phyloP scores from a whole-genome alignment of 2,329 filamentous ascomycete species.

The Pseudogymnoascus sp. region DNA sequence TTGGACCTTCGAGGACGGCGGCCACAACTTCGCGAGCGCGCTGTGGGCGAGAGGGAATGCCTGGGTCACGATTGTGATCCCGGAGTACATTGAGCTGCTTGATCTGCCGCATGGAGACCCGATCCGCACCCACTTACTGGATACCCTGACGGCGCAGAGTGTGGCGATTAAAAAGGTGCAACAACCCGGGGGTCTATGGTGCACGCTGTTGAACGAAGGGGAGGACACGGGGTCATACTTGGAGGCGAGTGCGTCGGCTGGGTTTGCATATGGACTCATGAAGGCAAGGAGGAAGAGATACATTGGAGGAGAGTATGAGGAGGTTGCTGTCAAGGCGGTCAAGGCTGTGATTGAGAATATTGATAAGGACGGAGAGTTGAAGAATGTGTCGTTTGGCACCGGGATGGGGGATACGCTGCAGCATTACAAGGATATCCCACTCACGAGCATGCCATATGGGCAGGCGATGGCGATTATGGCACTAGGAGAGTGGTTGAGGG shows the following conservation, averaged over 20 bases:
- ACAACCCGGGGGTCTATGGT: slow-evolving; percentile 58
- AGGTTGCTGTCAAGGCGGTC: slow-evolving; percentile 57
- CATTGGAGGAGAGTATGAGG: slow-evolving; percentile 53
- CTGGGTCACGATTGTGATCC: slow-evolving; percentile 79
- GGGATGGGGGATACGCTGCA: slow-evolving; percentile 67
- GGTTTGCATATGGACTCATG: slow-evolving; percentile 73
- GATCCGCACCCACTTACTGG: slow-evolving; percentile 46
- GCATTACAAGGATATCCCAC: slow-evolving; percentile 69
- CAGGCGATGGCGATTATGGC: slow-evolving; percentile 83
- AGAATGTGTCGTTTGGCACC: slow-evolving; percentile 71
- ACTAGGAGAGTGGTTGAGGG: slow-evolving; percentile 63
- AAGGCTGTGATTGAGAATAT: slow-evolving; percentile 61
- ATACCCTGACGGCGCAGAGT: slow-evolving; percentile 62
- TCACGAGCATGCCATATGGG: slow-evolving; percentile 78
- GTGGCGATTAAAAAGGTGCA: slow-evolving; percentile 57
- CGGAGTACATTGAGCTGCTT: slow-evolving; percentile 70
- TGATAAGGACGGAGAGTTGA: slow-evolving; percentile 59
- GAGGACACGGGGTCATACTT: slow-evolving; percentile 63
- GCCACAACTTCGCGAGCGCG: slow-evolving; percentile 53
- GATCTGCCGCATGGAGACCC: slow-evolving; percentile 53
- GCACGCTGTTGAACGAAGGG: slow-evolving; percentile 64
- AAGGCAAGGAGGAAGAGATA: slow-evolving; percentile 67
- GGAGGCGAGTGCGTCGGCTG: slow-evolving; percentile 71
- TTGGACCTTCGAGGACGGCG: slow-evolving; percentile 67
- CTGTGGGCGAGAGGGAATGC: slow-evolving; percentile 56